Evolutionary conservation across 352 stramenopile genomes (phyloP), one percentile per base, ranked within the genome.

Genomic region (Achlya hypogyna): DNA sequence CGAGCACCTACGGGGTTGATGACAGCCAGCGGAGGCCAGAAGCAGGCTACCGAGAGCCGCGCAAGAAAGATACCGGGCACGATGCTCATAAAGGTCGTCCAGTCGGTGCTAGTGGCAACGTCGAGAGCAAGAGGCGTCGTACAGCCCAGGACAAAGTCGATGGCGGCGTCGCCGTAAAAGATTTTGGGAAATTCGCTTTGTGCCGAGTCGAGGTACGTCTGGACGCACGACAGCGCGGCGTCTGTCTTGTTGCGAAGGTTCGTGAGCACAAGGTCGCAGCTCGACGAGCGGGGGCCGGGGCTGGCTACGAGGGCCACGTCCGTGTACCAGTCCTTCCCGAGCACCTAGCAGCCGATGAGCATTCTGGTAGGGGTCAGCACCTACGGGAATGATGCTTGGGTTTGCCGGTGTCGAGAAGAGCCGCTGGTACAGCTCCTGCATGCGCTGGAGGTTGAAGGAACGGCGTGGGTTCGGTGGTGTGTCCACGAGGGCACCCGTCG

Each of bases 121-220:
- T 56, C 49, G 31, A 56, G 49, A 10, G 49, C 12, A 12, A 27
- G 49, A 10, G n/a, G 49, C 49, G 25, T 56, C 31, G 49, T 22
- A 20, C 49, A 56, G 31, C 49, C 25, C 31, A 56, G 31, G 10
- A 56, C 49, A 56, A 56, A 56, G 49, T 56, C 49, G 31, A 56
- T 56, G 12, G 49, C 49, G 6, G 49, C 49, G 31, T 56, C 49
- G 8, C 49, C 49, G 31, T 56, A 56, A 35, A 56, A 56, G 6
- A 56, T 56, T 20, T 56, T 56, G 25, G 49, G 49, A n/a, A 27
- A 56, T 16, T 56, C 49, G 31, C 31, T 56, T 56, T 56, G 49
- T 16, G 49, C 49, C 25, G 8, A 10, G 25, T 35, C 49, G 2
- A 56, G n/a, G n/a, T 56, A 56, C 31, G 25, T 35, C 31, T 56